phyloP scores from a whole-genome alignment of 306 rosid species.

The Castanea crenata region DNA sequence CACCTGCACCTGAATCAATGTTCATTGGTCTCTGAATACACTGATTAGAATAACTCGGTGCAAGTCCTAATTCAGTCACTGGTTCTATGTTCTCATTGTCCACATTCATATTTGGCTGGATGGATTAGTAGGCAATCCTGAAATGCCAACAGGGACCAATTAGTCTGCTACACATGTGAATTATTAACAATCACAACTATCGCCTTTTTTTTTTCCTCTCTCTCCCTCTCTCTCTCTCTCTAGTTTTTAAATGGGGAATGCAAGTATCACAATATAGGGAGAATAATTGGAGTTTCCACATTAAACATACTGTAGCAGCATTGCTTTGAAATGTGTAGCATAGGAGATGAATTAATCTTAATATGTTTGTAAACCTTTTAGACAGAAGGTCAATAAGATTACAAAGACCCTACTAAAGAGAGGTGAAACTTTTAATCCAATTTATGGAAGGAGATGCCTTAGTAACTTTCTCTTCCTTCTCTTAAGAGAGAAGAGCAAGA shows the following conservation, averaged over 20 bases:
- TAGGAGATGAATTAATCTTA: constrained; percentile 3
- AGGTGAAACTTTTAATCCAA: neutral
- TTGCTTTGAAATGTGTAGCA: neutral
- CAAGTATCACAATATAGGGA: neutral
- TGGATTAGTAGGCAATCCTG: constrained; percentile 39
- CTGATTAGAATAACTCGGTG: constrained; percentile 37
- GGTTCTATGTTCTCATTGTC: constrained; percentile 49
- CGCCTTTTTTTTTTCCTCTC: too few relatives aligned
- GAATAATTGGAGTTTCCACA: constrained; percentile 4
- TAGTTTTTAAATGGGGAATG: neutral
- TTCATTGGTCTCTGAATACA: constrained; percentile 32
- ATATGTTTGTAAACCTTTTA: neutral
- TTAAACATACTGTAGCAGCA: neutral
- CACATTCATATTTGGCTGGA: constrained; percentile 50
- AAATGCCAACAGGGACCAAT: constrained; percentile 27
- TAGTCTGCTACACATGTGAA: constrained; percentile 16
- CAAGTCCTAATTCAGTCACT: constrained; percentile 50
- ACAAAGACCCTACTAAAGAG: too few relatives aligned
- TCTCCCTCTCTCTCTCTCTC: neutral
- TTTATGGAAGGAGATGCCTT: neutral
- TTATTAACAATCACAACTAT: constrained; percentile 1
- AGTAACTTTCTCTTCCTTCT: neutral
- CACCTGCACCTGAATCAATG: constrained; percentile 82
- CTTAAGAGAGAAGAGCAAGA: neutral
- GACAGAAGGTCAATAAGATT: too few relatives aligned